Conservation (phyloP, 2,329 filamentous ascomycete species). For the Monosporascus sp. region DNA sequence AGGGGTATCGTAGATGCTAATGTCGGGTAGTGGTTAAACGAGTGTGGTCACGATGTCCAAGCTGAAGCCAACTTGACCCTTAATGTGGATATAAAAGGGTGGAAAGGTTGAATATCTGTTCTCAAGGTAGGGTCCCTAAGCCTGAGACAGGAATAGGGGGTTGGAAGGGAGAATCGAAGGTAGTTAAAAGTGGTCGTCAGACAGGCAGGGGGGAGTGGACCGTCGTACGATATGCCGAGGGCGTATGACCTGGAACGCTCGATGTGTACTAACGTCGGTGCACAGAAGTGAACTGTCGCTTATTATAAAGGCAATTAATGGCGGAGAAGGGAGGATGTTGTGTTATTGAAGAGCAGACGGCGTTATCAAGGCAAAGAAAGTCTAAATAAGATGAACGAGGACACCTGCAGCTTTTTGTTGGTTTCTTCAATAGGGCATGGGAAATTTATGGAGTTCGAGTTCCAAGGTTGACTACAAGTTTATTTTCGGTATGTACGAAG, state of each 20-base stretch:
- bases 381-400: not conserved
- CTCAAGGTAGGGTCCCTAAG: not conserved
- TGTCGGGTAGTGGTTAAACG: conserved; percentile 18
- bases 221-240: not conserved
- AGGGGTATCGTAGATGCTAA: conserved; percentile 6
- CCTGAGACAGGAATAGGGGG: not conserved
- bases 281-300: not conserved
- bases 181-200: not conserved
- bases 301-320: not conserved
- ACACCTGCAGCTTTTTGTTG: not conserved
- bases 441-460: too few relatives aligned
- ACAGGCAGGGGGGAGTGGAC: not conserved
- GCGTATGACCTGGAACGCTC: not conserved
- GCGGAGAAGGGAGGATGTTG: not conserved
- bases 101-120: not conserved
- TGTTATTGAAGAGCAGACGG: not conserved
- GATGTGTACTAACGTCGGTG: not conserved
- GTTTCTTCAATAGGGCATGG: not conserved
- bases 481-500: too few relatives aligned
- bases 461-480: too few relatives aligned
- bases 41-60: conserved; percentile 3
- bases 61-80: not conserved
- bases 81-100: not conserved
- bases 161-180: not conserved
- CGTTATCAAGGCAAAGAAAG: not conserved